These are phyloP conservation scores for Boletus albobrunnescens DNA, from an alignment of 1,284 basidiomycete genomes.

Conservation along the genomic window DNA sequence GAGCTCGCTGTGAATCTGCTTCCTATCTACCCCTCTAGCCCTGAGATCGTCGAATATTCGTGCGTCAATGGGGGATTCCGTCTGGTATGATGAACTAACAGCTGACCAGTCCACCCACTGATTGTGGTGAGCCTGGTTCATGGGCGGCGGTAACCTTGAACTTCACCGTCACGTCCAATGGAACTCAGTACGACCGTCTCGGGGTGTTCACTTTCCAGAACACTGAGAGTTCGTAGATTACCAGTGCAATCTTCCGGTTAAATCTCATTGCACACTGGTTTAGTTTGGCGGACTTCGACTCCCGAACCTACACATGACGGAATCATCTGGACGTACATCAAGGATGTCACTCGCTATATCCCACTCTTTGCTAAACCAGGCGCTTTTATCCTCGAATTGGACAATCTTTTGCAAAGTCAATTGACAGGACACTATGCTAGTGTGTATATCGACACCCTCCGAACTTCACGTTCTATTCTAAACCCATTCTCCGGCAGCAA, in stretches of 20 bases:
- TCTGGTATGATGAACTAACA: constrained; percentile 1
- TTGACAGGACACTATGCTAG: constrained; percentile 68
- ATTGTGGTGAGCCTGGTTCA: constrained; percentile 65
- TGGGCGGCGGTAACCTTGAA: constrained; percentile 76
- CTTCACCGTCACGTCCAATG: constrained; percentile 73
- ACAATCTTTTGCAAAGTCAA: constrained; percentile 59
- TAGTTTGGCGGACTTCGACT: constrained; percentile 76
- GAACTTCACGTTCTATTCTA: background rate
- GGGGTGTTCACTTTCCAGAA: constrained; percentile 72
- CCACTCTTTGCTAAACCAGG: constrained; percentile 66
- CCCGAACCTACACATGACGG: constrained; percentile 68
- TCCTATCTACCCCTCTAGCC: constrained; percentile 36
- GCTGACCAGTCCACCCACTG: constrained; percentile 55
- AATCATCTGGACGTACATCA: constrained; percentile 76
- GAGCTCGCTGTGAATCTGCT: background rate
- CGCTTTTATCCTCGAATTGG: constrained; percentile 66
- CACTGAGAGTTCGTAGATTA: constrained; percentile 57
- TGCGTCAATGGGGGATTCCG: constrained; percentile 33
- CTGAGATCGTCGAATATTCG: constrained; percentile 63
- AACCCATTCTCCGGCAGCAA: constrained; percentile 41
- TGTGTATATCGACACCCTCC: constrained; percentile 30
- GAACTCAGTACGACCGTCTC: constrained; percentile 73
- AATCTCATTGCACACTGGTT: constrained; percentile 1
- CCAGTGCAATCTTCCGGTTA: background rate
- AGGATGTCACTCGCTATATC: constrained; percentile 70